phyloP scores from a whole-genome alignment of 129 eudicot genomes.

The Tagetes erecta region DNA sequence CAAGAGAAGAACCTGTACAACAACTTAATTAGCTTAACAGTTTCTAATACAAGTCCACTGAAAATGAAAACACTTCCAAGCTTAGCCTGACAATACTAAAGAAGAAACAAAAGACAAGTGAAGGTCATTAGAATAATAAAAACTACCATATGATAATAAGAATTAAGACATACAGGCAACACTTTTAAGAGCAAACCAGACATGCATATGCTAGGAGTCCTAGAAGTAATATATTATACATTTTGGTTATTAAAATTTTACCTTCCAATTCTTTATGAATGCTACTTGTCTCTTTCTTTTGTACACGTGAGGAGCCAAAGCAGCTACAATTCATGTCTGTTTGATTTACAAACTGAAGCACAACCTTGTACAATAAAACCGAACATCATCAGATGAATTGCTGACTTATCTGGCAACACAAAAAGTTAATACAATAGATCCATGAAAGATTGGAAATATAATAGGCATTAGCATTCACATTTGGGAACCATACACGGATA shows the following conservation, averaged over 20 bases:
- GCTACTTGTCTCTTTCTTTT: constrained; percentile 33
- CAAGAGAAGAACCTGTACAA: constrained; percentile 49
- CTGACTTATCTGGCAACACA: background rate
- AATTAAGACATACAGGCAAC: background rate
- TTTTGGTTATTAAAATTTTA: background rate
- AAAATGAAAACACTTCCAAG: background rate
- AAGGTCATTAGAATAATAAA: background rate
- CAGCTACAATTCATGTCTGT: constrained; percentile 68
- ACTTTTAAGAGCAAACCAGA: background rate
- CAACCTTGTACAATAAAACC: constrained; percentile 22
- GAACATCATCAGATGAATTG: constrained; percentile 3
- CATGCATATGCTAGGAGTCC: background rate
- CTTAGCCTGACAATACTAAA: constrained; percentile 1
- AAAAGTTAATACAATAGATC: background rate
- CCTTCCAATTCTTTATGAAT: constrained; percentile 50
- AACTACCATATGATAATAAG: background rate
- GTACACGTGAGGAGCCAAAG: constrained; percentile 45
- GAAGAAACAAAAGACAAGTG: background rate
- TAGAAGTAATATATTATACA: constrained; percentile 13
- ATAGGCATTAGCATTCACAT: background rate
- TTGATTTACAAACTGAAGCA: constrained; percentile 24
- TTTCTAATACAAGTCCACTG: constrained; percentile 5
- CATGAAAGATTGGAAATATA: constrained; percentile 13
- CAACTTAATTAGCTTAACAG: constrained; percentile 22
- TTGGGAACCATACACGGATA: constrained; percentile 7